Evolutionary conservation across 2,329 filamentous ascomycete species (phyloP), one percentile per base, ranked within the genome.

Genomic region (Pseudopyricularia cyperi): DNA sequence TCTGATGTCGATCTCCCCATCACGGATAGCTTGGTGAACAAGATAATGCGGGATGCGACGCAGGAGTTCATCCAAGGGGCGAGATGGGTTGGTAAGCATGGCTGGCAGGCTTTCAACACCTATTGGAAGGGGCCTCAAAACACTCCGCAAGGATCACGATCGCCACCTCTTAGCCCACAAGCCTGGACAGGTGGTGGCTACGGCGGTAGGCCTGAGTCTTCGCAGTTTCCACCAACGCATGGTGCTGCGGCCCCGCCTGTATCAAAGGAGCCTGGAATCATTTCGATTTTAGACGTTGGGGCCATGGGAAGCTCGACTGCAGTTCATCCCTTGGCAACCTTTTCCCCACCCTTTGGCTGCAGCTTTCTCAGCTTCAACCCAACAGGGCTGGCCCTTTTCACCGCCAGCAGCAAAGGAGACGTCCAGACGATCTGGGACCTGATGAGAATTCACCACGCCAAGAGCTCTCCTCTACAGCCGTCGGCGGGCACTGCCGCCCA

Each of bases 361-460:
- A 91, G 87, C 62, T 89, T 87, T 62, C 63, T 93, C 32, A 89
- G 86, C 0, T 86, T 94, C 57, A 82, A 87, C 2, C 86, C 87
- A 0, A 80, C 79, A 7, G 87, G 86, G 0, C 66, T 90, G 26
- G 80, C 79, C 50, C 72, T 94, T 11, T 84, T 93, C 66, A 89
- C 85, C 0, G 85, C 85, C 7, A 91, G 85, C 65, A 85, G 76
- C 61, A 90, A 89, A 63, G 87, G 87, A n/a, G 88, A 94, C 61
- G 77, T 87, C 6, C 85, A 89, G 61, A 85, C 81, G 7, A 80
- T 91, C 1, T 93, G 87, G 87, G 87, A 91, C 63, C 66, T 93
- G 53, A 78, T 88, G 68, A 75, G 76, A 39, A 72, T 80, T 47
- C 80, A 83, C 61, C 70, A 79, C 63, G 80, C 77, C 44, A 82